Base-by-base conservation (phyloP, 2,329 filamentous ascomycete genomes). In the Arthrobotrys sphaeroides region DNA sequence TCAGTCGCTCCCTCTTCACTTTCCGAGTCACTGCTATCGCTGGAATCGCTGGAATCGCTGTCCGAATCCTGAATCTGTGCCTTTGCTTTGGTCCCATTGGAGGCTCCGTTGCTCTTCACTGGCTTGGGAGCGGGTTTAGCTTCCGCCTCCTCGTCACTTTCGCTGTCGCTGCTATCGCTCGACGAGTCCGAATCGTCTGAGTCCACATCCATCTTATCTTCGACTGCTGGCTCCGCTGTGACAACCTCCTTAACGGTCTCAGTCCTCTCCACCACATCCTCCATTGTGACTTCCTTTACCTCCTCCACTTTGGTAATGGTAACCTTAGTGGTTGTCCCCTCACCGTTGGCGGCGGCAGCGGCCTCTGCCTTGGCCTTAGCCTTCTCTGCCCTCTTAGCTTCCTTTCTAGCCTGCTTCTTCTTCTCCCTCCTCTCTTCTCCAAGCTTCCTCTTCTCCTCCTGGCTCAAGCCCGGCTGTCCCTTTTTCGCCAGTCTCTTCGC, bases 281-380 rank as follows among this genome's bases (percentile, higher is more conserved):
- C 80, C 51, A 82, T 80, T 76, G 81, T 81, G 77, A 83, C 81
- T 55, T 83, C 83, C 45, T 82, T 81, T 24, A 81, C 81, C 73
- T 83, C 83, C 66, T 82, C 82, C 77, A 84, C 83, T 49, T 82
- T 83, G 33, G 66, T 62, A 24, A 80, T 80, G 53, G 80, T 81
- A 42, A 81, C 81, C 67, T 83, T 82, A 38, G 83, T 82, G 28
- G 80, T 80, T 75, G 77, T 79, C 47, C 78, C 62, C 62, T 78
- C 77, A 40, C 77, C 79, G 26, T 78, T 43, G n/a, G 42, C 42
- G 5, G 31, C 53, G 24, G 64, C 74, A 24, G 68, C 77, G 59
- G 75, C 76, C 33, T 64, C 60, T 20, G 72, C 57, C 43, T 68
- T 67, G 26, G 20, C 67, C 66, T 79, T 77, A 42, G 55, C 53